Percentiles rank a stretch among this genome's conserved stretches.
Evolutionary conservation across 768 basidiomycete species (phyloP).

Genomic region (Strobilomyces dryophilus): DNA sequence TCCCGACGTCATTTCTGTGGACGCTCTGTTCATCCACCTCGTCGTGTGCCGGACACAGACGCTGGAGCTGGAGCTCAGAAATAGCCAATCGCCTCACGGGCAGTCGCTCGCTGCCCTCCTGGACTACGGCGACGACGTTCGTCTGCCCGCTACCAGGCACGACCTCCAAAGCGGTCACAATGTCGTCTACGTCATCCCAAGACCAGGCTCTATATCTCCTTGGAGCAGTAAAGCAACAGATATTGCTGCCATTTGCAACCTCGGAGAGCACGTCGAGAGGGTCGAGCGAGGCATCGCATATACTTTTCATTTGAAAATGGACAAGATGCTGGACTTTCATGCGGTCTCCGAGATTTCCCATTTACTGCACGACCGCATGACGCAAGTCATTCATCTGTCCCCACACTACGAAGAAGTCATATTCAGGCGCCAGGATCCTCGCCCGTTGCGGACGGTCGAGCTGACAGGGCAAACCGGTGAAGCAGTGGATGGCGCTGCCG

Average conservation of each 20-base stretch:
- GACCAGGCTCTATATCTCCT: conserved; percentile 90
- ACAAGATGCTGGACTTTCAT: conserved; percentile 37
- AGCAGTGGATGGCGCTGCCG: conserved; percentile 31
- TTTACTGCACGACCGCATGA: conserved; percentile 95
- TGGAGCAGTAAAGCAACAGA: conserved; percentile 99
- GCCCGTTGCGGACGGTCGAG: conserved; percentile 68
- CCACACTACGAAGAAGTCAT: conserved; percentile 55
- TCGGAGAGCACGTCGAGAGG: conserved; percentile 66
- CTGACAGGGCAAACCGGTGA: conserved; percentile 36
- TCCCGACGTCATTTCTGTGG: conserved; percentile 60
- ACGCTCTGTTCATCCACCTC: conserved; percentile 84
- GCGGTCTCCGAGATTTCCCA: conserved; percentile 56
- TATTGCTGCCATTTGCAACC: conserved; percentile 83
- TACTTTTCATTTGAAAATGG: conserved; percentile 48
- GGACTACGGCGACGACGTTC: conserved; percentile 77
- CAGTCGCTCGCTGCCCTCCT: conserved; percentile 66
- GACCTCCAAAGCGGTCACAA: conserved; percentile 34
- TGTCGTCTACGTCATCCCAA: conserved; percentile 71
- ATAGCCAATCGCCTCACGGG: conserved; percentile 41
- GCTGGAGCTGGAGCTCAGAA: conserved; percentile 44
- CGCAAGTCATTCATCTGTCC: conserved; percentile 64
- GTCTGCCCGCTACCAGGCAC: conserved; percentile 40
- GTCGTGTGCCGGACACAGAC: conserved; percentile 55
- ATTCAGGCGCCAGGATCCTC: conserved; percentile 59
- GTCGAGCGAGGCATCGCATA: conserved; percentile 83